These are phyloP conservation scores for Acidiella bohemica DNA, from an alignment of 495 filamentous ascomycete species.

Conservation along the genomic window DNA sequence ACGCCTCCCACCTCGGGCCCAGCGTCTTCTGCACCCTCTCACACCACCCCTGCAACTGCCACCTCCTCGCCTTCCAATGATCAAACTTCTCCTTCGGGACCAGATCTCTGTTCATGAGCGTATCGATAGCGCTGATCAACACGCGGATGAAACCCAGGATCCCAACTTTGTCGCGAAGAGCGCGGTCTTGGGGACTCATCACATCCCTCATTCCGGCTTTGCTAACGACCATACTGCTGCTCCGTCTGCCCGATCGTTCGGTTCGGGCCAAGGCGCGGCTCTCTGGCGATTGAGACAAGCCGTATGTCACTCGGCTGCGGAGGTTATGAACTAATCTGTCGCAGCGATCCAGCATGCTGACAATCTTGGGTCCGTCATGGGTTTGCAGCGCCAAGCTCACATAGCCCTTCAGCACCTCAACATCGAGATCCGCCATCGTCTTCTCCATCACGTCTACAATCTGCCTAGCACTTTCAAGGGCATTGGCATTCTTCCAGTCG, in stretches of 20 bases:
- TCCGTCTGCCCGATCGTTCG: too few relatives aligned
- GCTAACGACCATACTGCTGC: too few relatives aligned
- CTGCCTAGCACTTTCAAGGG: slow-evolving; percentile 23
- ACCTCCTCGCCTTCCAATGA: slow-evolving; percentile 9
- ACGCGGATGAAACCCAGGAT: slow-evolving; percentile 2
- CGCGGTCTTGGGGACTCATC: too few relatives aligned
- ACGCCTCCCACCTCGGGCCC: not conserved
- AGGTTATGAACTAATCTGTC: slow-evolving; percentile 10
- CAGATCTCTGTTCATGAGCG: slow-evolving; percentile 8
- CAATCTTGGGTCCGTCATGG: slow-evolving; percentile 7
- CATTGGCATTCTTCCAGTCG: slow-evolving; percentile 55
- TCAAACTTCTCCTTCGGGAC: slow-evolving; percentile 8
- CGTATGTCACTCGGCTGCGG: slow-evolving; percentile 6
- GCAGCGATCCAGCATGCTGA: slow-evolving; percentile 10
- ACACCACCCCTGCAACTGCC: not conserved
- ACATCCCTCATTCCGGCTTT: too few relatives aligned
- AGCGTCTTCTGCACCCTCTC: slow-evolving; percentile 1
- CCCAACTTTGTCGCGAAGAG: not conserved
- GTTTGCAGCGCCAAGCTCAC: slow-evolving; percentile 25
- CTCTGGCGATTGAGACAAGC: not conserved
- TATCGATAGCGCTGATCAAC: slow-evolving; percentile 15
- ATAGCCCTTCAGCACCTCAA: slow-evolving; percentile 27
- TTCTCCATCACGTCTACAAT: slow-evolving; percentile 23
- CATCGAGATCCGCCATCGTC: slow-evolving; percentile 29
- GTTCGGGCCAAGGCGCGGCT: too few relatives aligned